phyloP scores from a whole-genome alignment of 176 grass and related monocot genomes.

The Zoysia japonica region DNA sequence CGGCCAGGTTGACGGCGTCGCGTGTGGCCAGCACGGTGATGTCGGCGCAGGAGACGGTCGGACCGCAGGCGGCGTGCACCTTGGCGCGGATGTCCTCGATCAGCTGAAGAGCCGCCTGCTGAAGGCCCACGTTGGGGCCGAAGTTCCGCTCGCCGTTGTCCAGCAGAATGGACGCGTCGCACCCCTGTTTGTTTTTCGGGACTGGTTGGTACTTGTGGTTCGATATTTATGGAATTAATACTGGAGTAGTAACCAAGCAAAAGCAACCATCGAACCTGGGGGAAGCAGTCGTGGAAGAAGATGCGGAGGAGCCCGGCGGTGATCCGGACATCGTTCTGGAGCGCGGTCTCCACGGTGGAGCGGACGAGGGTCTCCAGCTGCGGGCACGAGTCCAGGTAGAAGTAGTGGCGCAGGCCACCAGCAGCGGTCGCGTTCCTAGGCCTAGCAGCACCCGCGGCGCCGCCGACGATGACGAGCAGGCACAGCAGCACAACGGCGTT shows the following conservation, averaged over 20 bases:
- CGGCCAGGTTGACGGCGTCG: conserved; percentile 34
- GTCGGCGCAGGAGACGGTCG: conserved; percentile 31
- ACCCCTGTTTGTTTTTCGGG: conserved; percentile 14
- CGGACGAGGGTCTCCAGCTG: conserved; percentile 38
- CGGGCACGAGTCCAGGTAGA: conserved; percentile 22
- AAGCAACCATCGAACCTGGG: background rate
- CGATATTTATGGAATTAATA: no score
- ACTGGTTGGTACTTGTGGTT: no score
- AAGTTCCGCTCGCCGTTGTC: conserved; percentile 4
- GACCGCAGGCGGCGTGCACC: conserved; percentile 31
- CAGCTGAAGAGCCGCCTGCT: conserved; percentile 40
- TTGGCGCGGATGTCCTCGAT: conserved; percentile 44
- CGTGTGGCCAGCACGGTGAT: conserved; percentile 36
- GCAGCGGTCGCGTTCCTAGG: background rate
- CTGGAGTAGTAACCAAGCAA: no score
- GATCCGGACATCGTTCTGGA: conserved; percentile 14
- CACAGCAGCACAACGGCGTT: no score
- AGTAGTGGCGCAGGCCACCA: background rate
- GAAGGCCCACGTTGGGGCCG: conserved; percentile 35
- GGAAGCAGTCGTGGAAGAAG: conserved; percentile 62
- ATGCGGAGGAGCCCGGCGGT: conserved; percentile 48
- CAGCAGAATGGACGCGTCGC: conserved; percentile 57
- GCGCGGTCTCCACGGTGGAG: background rate
- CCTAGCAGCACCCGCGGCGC: no score
- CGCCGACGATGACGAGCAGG: no score